These are phyloP conservation scores for Hansenula lynferdii DNA, from an alignment of 1,139 yeast species.

Conservation along the genomic window DNA sequence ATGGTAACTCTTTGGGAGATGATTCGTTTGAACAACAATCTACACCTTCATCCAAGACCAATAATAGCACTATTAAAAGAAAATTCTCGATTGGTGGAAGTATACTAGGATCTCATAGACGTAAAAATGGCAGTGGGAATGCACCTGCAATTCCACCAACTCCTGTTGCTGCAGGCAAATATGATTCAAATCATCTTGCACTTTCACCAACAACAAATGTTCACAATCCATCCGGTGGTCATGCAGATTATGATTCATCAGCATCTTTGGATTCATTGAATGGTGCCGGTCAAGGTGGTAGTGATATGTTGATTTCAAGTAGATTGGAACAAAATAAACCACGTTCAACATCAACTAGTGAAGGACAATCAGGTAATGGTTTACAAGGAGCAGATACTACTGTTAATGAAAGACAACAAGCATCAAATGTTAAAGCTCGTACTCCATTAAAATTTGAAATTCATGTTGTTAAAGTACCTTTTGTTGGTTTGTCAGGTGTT, in stretches of 20 bases:
- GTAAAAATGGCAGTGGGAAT: constrained; percentile 17
- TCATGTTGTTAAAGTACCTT: constrained; percentile 87
- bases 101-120: constrained; percentile 22
- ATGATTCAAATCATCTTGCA: constrained; percentile 3
- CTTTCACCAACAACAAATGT: constrained; percentile 13
- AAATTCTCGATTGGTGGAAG: constrained; percentile 58
- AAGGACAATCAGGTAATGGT: constrained; percentile 3
- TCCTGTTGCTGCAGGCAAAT: constrained; percentile 35
- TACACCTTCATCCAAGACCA: constrained; percentile 20
- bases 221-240: constrained; percentile 13
- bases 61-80: constrained; percentile 57
- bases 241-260: constrained; percentile 35
- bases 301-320: constrained; percentile 63
- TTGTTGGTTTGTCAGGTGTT: constrained; percentile 87
- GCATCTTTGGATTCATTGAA: constrained; percentile 62
- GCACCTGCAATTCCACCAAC: constrained; percentile 29
- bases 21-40: constrained; percentile 13
- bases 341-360: constrained; percentile 7
- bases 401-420: background rate
- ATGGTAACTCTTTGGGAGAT: constrained; percentile 7
- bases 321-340: constrained; percentile 42
- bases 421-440: constrained; percentile 15
- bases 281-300: constrained; percentile 49
- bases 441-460: constrained; percentile 71
- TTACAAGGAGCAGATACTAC: background rate